Base-by-base conservation (phyloP, 305 asterid genomes). In the Plantago coronopus region DNA sequence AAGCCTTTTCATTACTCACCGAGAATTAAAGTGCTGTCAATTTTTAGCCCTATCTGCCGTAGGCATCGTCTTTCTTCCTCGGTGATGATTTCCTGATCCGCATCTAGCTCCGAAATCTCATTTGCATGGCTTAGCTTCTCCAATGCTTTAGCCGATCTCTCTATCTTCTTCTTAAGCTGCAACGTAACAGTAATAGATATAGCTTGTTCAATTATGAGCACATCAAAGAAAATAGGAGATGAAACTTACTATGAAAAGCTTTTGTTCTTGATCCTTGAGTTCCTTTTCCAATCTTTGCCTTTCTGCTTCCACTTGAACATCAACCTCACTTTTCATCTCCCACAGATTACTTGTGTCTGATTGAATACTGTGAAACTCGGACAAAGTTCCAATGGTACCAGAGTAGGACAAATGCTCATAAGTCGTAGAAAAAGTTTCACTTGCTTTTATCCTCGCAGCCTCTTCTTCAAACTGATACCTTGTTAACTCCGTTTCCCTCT, bases 91-190 rank as follows among this genome's bases (percentile, higher is more conserved):
- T 93, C 97, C 58, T 63, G 62, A 74, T 93, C 99, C 23, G 68
- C 74, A 69, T 83, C 91, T 69, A 54, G 65, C 72, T 75, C 81
- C 55, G 91, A 58, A 56, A 69, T 78, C 61, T 64, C 68, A 69
- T 86, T 74, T 34, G 68, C 76, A 65, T 69, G 77, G 72, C 78
- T 76, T 51, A 89, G 69, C 72, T 84, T 80, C 44, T 69, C 82
- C 57, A 89, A 71, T 43, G 62, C 63, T 78, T 49, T 76, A 21
- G 73, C 70, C 2, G 99, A 81, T 61, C 64, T 82, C 77, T 78
- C 87, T 47, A 83, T 85, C 83, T 93, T 93, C 83, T 75, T 80
- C 72, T 76, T 79, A 43, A 93, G 91, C 97, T 93, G 89, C 75
- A 73, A 68, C 55, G 73, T n/a, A 69, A 79, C 43, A 44, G 49